Conservation (phyloP, 208 protist species). For the Trypanosoma cruzi region DNA sequence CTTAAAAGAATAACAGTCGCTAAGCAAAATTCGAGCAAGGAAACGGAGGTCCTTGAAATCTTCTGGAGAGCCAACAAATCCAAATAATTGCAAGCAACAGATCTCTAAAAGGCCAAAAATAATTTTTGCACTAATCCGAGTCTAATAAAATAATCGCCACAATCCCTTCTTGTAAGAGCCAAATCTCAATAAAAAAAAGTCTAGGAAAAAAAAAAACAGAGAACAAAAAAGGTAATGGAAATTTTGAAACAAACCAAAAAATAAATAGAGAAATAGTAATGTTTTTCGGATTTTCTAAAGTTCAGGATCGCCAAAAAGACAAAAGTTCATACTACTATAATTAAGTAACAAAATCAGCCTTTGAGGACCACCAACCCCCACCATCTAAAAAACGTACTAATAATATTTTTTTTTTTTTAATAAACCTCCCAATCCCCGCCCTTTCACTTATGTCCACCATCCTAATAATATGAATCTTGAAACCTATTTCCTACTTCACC, state of each 20-base stretch:
- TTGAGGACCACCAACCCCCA: background rate
- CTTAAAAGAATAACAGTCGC: background rate
- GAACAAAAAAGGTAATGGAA: slow-evolving; percentile 15
- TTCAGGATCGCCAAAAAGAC: background rate
- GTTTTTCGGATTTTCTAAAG: background rate
- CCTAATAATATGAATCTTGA: background rate
- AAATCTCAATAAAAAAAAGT: too few species aligned
- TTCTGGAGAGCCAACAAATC: background rate
- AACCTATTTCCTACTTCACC: slow-evolving; percentile 61
- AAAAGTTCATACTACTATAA: background rate
- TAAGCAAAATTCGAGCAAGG: background rate
- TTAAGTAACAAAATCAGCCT: background rate
- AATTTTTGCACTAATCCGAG: background rate
- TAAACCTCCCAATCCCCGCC: background rate
- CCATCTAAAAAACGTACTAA: background rate
- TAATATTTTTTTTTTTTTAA: background rate
- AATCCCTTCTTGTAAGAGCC: too few species aligned
- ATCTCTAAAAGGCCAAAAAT: background rate
- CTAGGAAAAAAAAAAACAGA: slow-evolving; percentile 2
- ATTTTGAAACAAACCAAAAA: slow-evolving; percentile 12
- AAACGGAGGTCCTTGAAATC: background rate
- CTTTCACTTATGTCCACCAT: background rate
- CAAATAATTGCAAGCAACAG: background rate
- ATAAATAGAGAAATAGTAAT: background rate
- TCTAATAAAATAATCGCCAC: background rate